A percentile compares a stretch with the other conserved stretches of the same genome.
Evolutionary conservation across 495 filamentous ascomycete species (phyloP).

Genomic region (Daldinia grandis): DNA sequence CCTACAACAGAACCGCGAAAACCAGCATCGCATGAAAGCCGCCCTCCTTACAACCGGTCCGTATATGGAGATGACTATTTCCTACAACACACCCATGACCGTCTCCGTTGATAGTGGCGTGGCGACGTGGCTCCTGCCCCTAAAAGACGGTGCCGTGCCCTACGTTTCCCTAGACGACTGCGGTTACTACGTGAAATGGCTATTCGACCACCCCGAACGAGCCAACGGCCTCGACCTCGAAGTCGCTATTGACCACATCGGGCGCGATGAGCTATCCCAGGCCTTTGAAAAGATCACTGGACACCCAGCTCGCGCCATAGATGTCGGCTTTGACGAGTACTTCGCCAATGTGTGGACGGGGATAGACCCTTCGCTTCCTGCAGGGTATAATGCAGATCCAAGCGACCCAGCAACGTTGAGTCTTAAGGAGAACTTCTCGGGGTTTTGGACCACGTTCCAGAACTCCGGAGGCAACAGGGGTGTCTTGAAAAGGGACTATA

Average conservation of each 20-base stretch:
- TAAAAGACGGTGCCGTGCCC: slow-evolving; percentile 54
- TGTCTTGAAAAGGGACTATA: slow-evolving; percentile 58
- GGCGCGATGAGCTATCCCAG: slow-evolving; percentile 54
- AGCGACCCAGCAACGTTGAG: slow-evolving; percentile 56
- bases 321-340: slow-evolving; percentile 56
- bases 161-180: slow-evolving; percentile 62
- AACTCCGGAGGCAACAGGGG: slow-evolving; percentile 51
- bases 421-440: slow-evolving; percentile 61
- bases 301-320: slow-evolving; percentile 54
- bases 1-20: slow-evolving; percentile 48
- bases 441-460: slow-evolving; percentile 61
- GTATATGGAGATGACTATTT: slow-evolving; percentile 63
- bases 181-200: slow-evolving; percentile 63
- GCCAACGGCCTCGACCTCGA: slow-evolving; percentile 62
- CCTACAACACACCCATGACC: slow-evolving; percentile 47
- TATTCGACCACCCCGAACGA: slow-evolving; percentile 60
- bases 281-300: slow-evolving; percentile 65
- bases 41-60: slow-evolving; percentile 62
- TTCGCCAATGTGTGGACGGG: slow-evolving; percentile 40
- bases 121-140: slow-evolving; percentile 56
- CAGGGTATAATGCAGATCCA: slow-evolving; percentile 53
- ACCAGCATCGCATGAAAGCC: slow-evolving; percentile 52
- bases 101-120: slow-evolving; percentile 51
- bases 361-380: slow-evolving; percentile 30
- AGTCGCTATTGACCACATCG: slow-evolving; percentile 59